These are phyloP conservation scores for Sherardia arvensis DNA, from an alignment of 257 asterid species.

Conservation along the genomic window DNA sequence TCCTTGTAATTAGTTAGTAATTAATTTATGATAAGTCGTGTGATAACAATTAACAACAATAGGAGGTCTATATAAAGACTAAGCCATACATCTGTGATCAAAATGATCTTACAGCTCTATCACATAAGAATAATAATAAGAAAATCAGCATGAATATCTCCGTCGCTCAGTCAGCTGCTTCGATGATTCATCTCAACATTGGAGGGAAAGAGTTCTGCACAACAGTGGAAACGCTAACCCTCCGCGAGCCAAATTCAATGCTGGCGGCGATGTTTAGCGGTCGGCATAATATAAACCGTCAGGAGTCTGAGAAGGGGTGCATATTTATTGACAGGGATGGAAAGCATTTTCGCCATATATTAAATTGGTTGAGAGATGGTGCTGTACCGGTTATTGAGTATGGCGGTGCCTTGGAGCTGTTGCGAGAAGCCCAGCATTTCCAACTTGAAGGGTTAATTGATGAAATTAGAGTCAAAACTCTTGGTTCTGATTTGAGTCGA, in stretches of 20 bases:
- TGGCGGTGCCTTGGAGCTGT: conserved; percentile 52
- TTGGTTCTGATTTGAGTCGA: background rate
- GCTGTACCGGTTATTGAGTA: conserved; percentile 60
- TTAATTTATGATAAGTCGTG: too few species aligned
- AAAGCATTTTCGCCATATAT: conserved; percentile 69
- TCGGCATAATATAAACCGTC: conserved; percentile 60
- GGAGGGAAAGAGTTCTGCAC: conserved; percentile 87
- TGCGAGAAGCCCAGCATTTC: conserved; percentile 78
- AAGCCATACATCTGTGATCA: too few species aligned
- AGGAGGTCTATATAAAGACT: too few species aligned
- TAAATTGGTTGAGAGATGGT: conserved; percentile 94
- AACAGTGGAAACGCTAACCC: conserved; percentile 75
- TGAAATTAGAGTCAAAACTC: too few species aligned
- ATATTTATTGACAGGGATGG: conserved; percentile 89
- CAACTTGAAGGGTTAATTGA: conserved; percentile 31
- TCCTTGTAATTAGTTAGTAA: too few species aligned
- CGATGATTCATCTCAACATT: conserved; percentile 1
- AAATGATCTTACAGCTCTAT: too few species aligned
- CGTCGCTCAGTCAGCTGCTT: too few species aligned
- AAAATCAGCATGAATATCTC: too few species aligned
- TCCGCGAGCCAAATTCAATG: conserved; percentile 65
- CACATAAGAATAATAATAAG: too few species aligned
- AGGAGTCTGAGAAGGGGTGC: conserved; percentile 68
- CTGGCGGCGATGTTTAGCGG: too few species aligned
- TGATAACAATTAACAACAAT: too few species aligned